Conservation (phyloP, 306 rosid species). For the Albizia julibrissin region DNA sequence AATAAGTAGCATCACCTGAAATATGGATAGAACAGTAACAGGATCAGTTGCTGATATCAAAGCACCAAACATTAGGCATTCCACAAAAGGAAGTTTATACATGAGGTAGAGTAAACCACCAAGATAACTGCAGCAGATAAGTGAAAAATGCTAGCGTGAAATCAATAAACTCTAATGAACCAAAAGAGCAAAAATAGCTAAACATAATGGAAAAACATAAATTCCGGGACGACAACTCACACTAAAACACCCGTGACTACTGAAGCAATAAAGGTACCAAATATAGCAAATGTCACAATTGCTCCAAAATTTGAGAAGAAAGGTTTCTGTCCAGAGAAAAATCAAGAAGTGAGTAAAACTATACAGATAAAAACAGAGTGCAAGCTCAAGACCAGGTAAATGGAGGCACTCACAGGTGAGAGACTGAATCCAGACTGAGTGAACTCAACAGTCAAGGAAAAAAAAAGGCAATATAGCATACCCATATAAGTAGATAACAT, state of each 20-base stretch:
- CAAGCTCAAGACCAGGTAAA: constrained; percentile 9
- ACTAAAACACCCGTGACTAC: constrained; percentile 87
- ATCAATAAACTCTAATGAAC: constrained; percentile 25
- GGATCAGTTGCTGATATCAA: constrained; percentile 99
- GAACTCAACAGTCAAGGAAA: constrained; percentile 64
- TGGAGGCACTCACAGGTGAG: constrained; percentile 72
- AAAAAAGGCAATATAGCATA: background rate
- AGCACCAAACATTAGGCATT: constrained; percentile 98
- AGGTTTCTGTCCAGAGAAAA: constrained; percentile 66
- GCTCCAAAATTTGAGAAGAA: constrained; percentile 99
- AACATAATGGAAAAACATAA: background rate
- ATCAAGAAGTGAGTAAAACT: constrained; percentile 17
- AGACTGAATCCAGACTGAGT: constrained; percentile 99
- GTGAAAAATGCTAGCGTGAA: constrained; percentile 23
- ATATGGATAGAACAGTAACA: constrained; percentile 94
- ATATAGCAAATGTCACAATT: constrained; percentile 89
- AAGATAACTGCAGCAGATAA: constrained; percentile 74
- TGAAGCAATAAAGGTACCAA: constrained; percentile 89
- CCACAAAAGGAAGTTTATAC: constrained; percentile 95
- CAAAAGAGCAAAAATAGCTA: constrained; percentile 1
- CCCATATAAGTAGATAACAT: constrained; percentile 11
- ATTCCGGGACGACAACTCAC: constrained; percentile 49
- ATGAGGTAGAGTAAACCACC: constrained; percentile 87
- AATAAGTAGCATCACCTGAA: constrained; percentile 65
- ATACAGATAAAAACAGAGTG: background rate